Evolutionary conservation across 768 basidiomycete genomes (phyloP), one percentile per base, ranked within the genome.

Genomic region (Rhodotorula graminis): DNA sequence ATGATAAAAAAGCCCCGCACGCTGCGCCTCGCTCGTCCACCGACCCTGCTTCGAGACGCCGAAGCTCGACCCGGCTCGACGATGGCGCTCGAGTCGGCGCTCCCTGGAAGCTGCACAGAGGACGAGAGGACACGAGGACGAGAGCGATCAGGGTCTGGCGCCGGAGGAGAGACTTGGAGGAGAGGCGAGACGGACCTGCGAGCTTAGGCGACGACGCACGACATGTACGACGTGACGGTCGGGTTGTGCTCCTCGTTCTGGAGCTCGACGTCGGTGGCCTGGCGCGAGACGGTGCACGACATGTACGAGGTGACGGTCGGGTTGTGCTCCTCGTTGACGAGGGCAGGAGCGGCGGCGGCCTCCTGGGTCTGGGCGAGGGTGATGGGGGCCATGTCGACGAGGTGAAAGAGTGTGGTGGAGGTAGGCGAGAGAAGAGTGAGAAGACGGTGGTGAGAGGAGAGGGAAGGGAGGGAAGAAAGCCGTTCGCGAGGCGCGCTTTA

Each of bases 351-450:
- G 7, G 23, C 21, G n/a, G 60, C 60, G 60, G 16, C 46, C 27
- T 61, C 42, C 27, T 46, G n/a, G 46, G 60, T 33, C 18, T 14
- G n/a, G 60, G 60, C 44, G 46, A 61, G 12, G 18, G 42, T 47
- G 60, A 61, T 61, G 60, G 60, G 60, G 60, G 60, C 60, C 60
- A 61, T 60, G 14, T n/a, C 31, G 55, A 56, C 31, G 55, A 33
- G 18, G 56, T 15, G 2, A 29, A 46, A 2, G 59, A 42, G 42
- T 61, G 60, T 31, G 42, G 46, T 15, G 29, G 29, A 46, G n/a
- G 0, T n/a, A 8, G 60, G 15, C 27, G 23, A n/a, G n/a, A n/a
- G n/a, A 40, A n/a, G 40, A 46, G 42, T 16, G n/a, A 29, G 42
- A 21, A 9, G 16, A 21, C 25, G 44, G 2, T 11, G 29, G 46